Conservation (phyloP, 345 rosid species). For the Camelina hispida region DNA sequence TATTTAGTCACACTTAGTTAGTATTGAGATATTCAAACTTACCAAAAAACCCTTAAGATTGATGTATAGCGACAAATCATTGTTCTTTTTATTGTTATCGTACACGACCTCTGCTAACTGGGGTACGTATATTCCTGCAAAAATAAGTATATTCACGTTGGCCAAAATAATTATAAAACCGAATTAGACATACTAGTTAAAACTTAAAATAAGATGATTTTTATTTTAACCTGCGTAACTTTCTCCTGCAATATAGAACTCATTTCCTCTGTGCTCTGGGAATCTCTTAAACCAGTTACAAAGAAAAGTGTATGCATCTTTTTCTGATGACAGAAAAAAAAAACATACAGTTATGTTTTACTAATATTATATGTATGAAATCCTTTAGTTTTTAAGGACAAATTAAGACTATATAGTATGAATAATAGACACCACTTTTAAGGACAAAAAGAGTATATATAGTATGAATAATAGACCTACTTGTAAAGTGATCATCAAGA, state of each 20-base stretch:
- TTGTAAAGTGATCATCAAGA: constrained; percentile 77
- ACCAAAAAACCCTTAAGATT: constrained; percentile 89
- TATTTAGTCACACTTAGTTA: not conserved
- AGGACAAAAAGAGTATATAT: too few species aligned
- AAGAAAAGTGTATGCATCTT: constrained; percentile 78
- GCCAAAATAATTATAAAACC: not conserved
- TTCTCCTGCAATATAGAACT: constrained; percentile 91
- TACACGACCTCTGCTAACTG: constrained; percentile 62
- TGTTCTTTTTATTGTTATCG: constrained; percentile 66
- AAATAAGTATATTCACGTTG: not conserved
- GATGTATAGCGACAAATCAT: constrained; percentile 55
- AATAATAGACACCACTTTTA: not conserved
- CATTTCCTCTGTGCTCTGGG: constrained; percentile 58
- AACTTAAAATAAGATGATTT: not conserved
- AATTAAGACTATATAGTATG: not conserved
- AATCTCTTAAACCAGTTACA: constrained; percentile 75
- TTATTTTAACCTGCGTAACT: constrained; percentile 79
- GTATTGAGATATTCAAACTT: constrained; percentile 24
- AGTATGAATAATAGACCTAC: constrained; percentile 34
- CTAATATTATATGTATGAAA: not conserved
- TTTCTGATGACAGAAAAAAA: constrained; percentile 51
- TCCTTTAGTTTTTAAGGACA: not conserved
- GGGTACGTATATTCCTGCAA: constrained; percentile 83
- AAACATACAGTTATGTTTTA: constrained; percentile 16
- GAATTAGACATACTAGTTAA: not conserved